These are phyloP conservation scores for Chytriomyces confervae DNA, from an alignment of 192 early-diverging fungal genomes.

Conservation along the genomic window DNA sequence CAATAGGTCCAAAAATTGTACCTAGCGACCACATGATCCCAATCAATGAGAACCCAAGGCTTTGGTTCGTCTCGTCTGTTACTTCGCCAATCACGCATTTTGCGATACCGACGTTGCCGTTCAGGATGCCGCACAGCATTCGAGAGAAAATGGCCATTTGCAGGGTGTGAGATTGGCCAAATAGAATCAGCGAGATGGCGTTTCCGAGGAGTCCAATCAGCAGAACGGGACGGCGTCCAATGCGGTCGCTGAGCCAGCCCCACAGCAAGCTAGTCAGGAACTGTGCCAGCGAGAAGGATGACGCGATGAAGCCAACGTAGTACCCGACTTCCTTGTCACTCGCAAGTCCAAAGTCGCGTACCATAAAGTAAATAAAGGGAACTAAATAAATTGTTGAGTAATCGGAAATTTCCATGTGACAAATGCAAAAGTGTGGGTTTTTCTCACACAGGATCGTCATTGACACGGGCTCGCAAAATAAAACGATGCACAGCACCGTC, in stretches of 20 bases:
- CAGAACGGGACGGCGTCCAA: conserved; percentile 81
- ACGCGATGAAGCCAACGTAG: conserved; percentile 79
- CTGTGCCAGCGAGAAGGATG: conserved; percentile 74
- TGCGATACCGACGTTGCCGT: conserved; percentile 74
- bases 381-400: conserved; percentile 68
- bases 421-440: background rate
- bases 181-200: conserved; percentile 67
- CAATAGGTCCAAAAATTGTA: conserved; percentile 61
- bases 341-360: conserved; percentile 66
- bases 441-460: conserved; percentile 29
- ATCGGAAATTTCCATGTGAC: background rate
- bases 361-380: conserved; percentile 87
- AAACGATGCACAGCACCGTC: conserved; percentile 55
- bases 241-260: conserved; percentile 70
- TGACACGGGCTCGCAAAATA: conserved; percentile 49
- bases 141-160: conserved; percentile 46
- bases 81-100: conserved; percentile 87
- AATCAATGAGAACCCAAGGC: conserved; percentile 77
- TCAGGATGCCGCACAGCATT: conserved; percentile 71
- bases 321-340: conserved; percentile 78
- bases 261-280: conserved; percentile 57
- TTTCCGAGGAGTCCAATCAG: conserved; percentile 82
- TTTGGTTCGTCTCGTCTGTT: conserved; percentile 79
- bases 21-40: conserved; percentile 51
- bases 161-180: conserved; percentile 65